phyloP scores from a whole-genome alignment of 1,139 yeast genomes.

The Yamadazyma mexicana region DNA sequence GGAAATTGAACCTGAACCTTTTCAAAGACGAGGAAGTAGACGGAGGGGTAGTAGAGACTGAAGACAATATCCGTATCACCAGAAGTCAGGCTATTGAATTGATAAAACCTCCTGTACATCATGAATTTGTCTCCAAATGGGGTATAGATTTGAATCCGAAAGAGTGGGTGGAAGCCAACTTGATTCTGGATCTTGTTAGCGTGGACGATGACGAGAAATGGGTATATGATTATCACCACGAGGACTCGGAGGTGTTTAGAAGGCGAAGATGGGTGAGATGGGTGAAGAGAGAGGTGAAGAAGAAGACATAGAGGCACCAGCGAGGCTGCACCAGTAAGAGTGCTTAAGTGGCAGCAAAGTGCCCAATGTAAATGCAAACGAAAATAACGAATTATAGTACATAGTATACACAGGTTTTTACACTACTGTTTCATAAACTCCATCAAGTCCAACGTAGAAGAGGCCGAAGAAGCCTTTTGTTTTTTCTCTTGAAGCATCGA shows the following conservation, averaged over 20 bases:
- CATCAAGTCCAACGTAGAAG: conserved; percentile 40
- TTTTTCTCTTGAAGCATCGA: conserved; percentile 41
- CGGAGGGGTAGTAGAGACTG: conserved; percentile 16
- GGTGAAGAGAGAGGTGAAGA: conserved; percentile 7
- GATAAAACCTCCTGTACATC: conserved; percentile 56
- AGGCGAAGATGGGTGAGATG: conserved; percentile 56
- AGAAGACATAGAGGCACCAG: not conserved
- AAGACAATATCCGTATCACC: conserved; percentile 15
- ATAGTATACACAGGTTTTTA: not conserved
- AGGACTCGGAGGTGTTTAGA: conserved; percentile 31
- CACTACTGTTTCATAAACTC: conserved; percentile 32
- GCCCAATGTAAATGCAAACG: no score
- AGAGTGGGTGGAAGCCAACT: conserved; percentile 55
- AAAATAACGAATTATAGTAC: not conserved
- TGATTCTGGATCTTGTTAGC: conserved; percentile 52
- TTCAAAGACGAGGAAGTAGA: conserved; percentile 16
- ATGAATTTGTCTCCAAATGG: conserved; percentile 60
- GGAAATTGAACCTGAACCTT: conserved; percentile 12
- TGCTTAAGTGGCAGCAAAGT: no score
- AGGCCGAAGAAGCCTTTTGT: conserved; percentile 29
- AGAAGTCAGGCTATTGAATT: conserved; percentile 12
- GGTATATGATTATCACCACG: conserved; percentile 60
- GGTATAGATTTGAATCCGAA: conserved; percentile 56
- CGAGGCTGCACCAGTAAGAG: not conserved
- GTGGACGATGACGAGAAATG: conserved; percentile 73